Evolutionary conservation across 148 eudicot species (phyloP).

Genomic region (Rhododendron simsii): DNA sequence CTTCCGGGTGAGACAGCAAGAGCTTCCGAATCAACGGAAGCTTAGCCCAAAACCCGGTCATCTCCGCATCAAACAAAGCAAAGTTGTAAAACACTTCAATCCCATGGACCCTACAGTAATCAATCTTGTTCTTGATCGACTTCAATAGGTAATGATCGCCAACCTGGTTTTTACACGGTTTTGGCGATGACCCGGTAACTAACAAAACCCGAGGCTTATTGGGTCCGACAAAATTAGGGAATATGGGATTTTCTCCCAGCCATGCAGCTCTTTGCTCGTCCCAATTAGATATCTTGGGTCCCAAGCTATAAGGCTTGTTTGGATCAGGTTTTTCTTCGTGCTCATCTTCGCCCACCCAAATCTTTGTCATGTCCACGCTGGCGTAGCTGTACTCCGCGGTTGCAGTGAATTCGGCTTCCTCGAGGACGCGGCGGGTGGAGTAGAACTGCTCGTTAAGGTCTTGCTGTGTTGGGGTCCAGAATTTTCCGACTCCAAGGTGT

Average conservation of each 20-base stretch:
- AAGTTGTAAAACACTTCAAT: constrained; percentile 71
- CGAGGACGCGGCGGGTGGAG: too few relatives aligned
- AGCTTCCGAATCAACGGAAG: constrained; percentile 65
- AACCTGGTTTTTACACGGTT: constrained; percentile 67
- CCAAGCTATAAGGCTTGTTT: constrained; percentile 43
- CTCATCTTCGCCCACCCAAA: too few relatives aligned
- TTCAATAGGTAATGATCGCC: constrained; percentile 77
- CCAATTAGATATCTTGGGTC: constrained; percentile 82
- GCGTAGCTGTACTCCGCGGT: too few relatives aligned
- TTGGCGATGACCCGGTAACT: constrained; percentile 70
- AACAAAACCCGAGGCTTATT: constrained; percentile 61
- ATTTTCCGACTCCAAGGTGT: too few relatives aligned
- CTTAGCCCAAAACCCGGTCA: constrained; percentile 77
- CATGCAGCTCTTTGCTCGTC: constrained; percentile 51
- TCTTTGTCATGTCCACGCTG: too few relatives aligned
- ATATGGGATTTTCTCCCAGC: constrained; percentile 43
- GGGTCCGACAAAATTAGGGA: constrained; percentile 45
- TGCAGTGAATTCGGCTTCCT: too few relatives aligned
- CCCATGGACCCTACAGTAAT: constrained; percentile 73
- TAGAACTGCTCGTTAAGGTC: too few relatives aligned
- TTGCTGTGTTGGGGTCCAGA: too few relatives aligned
- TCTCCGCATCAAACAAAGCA: constrained; percentile 27
- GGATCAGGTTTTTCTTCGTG: too few relatives aligned
- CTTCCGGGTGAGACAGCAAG: constrained; percentile 69
- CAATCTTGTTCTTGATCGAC: constrained; percentile 78